Percentiles rank a stretch among this genome's conserved stretches.
Conservation (phyloP, 768 basidiomycete genomes). For the Terana coerulea region DNA sequence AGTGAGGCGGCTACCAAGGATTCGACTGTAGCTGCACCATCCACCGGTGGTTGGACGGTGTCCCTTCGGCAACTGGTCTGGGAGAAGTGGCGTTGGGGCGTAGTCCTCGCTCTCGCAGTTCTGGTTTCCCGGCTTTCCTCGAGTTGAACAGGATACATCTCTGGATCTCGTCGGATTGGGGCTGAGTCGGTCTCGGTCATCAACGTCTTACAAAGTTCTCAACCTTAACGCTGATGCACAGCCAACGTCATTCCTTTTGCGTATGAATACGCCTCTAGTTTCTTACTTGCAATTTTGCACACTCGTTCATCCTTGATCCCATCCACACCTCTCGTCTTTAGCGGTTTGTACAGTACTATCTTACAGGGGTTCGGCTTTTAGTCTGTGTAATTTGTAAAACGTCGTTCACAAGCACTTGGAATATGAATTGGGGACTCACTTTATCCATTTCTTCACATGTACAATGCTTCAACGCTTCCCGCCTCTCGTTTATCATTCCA, state of each 20-base stretch:
- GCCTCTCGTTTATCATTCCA: constrained; percentile 38
- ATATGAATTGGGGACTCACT: not conserved
- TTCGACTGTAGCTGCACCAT: too few relatives aligned
- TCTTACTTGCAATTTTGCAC: too few relatives aligned
- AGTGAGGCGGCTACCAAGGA: too few relatives aligned
- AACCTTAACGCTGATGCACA: too few relatives aligned
- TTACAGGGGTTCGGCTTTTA: not conserved
- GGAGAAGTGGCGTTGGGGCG: constrained; percentile 86
- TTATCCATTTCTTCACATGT: constrained; percentile 12
- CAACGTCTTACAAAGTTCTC: too few relatives aligned
- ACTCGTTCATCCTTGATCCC: not conserved
- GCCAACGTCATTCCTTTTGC: too few relatives aligned
- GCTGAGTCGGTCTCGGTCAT: too few relatives aligned
- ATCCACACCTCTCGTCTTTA: not conserved
- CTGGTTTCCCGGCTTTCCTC: constrained; percentile 75
- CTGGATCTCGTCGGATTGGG: too few relatives aligned
- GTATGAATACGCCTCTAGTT: too few relatives aligned
- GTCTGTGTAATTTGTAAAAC: constrained; percentile 7
- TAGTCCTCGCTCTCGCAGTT: constrained; percentile 72
- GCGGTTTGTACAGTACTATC: constrained; percentile 5
- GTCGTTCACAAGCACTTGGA: not conserved
- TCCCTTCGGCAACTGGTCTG: constrained; percentile 64
- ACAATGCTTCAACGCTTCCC: constrained; percentile 10
- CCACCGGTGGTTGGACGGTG: constrained; percentile 46
- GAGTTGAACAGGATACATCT: too few relatives aligned